Evolutionary conservation across 805 yeast genomes (phyloP).

Genomic region (Candida saitoana): DNA sequence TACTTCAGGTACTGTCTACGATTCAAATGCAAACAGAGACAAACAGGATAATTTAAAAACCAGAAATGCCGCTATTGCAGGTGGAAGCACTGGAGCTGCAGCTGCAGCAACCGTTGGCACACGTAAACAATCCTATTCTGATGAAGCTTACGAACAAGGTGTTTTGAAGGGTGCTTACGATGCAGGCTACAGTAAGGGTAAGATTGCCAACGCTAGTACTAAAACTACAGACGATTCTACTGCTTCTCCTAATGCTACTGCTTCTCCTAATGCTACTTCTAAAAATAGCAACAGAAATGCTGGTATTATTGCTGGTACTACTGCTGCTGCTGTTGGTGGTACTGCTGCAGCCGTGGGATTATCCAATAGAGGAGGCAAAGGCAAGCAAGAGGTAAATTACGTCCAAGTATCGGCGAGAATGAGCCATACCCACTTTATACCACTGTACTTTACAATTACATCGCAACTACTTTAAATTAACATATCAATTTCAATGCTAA

Average conservation of each 20-base stretch:
- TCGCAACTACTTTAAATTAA: too few relatives aligned
- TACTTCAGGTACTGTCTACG: not conserved
- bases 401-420: too few relatives aligned
- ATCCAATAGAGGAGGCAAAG: too few relatives aligned
- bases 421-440: too few relatives aligned
- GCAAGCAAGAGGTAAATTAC: too few relatives aligned
- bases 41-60: not conserved
- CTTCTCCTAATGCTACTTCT: not conserved
- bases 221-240: not conserved
- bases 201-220: not conserved
- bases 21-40: not conserved
- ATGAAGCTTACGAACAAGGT: constrained; percentile 3
- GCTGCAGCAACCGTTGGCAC: not conserved
- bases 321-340: constrained; percentile 5
- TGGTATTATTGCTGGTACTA: constrained; percentile 6
- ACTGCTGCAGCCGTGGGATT: constrained; percentile 8
- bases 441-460: too few relatives aligned
- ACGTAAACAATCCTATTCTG: constrained; percentile 2
- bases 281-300: constrained; percentile 3
- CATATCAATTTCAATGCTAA: too few relatives aligned
- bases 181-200: not conserved
- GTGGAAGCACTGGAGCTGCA: not conserved
- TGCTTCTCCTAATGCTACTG: not conserved
- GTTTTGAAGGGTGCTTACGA: not conserved
- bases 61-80: not conserved